Conservation (phyloP, 2,329 filamentous ascomycete genomes). For the Massarina eburnea region DNA sequence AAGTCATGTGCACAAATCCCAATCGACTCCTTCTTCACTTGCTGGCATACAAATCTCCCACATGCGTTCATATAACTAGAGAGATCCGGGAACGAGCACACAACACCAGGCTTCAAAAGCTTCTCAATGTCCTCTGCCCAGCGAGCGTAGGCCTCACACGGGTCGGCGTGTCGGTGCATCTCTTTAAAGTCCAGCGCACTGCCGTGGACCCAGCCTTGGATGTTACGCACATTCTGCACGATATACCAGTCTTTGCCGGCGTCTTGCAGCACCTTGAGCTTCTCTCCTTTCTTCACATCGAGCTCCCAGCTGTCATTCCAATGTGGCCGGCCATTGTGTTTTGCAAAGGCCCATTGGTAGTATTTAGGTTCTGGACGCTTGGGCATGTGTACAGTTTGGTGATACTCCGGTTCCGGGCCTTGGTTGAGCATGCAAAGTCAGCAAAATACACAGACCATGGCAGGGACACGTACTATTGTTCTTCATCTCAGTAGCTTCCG, state of each 20-base stretch:
- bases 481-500: too few relatives aligned
- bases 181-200: conserved; percentile 26
- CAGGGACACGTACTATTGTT: too few relatives aligned
- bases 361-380: conserved; percentile 1
- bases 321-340: conserved; percentile 24
- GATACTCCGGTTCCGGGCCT: neutral
- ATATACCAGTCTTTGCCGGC: conserved; percentile 29
- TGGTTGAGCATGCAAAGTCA: too few relatives aligned
- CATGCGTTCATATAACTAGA: conserved; percentile 24
- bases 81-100: conserved; percentile 23
- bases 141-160: conserved; percentile 16
- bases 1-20: conserved; percentile 34
- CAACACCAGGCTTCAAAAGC: conserved; percentile 16
- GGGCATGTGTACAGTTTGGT: neutral
- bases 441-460: too few relatives aligned
- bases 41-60: conserved; percentile 16
- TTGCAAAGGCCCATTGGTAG: conserved; percentile 22
- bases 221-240: conserved; percentile 10
- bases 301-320: conserved; percentile 27
- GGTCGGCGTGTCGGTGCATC: conserved; percentile 10
- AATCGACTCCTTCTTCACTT: conserved; percentile 14
- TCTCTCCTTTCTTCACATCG: conserved; percentile 22
- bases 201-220: conserved; percentile 27
- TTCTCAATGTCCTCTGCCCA: conserved; percentile 20
- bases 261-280: conserved; percentile 24